Evolutionary conservation across 495 filamentous ascomycete genomes (phyloP).

Genomic region (Oidiodendron maius): DNA sequence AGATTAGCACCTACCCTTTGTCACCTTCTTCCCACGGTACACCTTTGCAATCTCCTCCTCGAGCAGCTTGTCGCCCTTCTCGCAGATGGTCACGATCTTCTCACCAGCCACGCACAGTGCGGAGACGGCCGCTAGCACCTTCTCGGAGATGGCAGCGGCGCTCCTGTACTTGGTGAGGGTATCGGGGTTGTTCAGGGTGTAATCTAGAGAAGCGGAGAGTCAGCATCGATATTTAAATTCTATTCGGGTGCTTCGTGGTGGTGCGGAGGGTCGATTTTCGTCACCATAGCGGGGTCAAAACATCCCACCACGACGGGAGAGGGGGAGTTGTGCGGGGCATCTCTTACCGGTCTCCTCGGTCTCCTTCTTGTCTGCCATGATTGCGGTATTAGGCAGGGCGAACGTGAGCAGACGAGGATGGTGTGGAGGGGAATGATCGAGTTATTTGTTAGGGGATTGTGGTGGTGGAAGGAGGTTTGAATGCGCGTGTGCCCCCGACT

Average conservation of each 20-base stretch:
- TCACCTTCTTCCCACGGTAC: conserved; percentile 95
- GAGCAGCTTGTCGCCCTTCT: conserved; percentile 90
- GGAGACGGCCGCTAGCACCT: conserved; percentile 80
- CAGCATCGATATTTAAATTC: conserved; percentile 1
- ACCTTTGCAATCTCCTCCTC: conserved; percentile 92
- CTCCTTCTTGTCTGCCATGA: conserved; percentile 28
- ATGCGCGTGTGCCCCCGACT: too few species aligned
- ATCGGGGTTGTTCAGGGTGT: conserved; percentile 92
- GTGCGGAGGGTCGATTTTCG: conserved; percentile 1
- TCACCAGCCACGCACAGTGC: conserved; percentile 78
- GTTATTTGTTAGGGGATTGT: too few species aligned
- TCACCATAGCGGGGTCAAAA: conserved; percentile 20
- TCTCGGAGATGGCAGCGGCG: conserved; percentile 89
- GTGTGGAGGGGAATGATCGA: neutral
- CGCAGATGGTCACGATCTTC: conserved; percentile 88
- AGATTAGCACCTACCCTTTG: conserved; percentile 54
- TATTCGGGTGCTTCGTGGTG: conserved; percentile 1
- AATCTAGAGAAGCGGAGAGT: conserved; percentile 51
- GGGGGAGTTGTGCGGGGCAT: neutral
- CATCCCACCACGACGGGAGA: conserved; percentile 13
- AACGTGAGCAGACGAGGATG: neutral
- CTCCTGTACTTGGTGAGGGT: conserved; percentile 99
- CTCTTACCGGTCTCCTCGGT: conserved; percentile 36
- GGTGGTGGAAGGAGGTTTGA: too few species aligned
- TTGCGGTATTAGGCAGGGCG: neutral